Base-by-base conservation (phyloP, 139 green algal genomes). In the Limnomonas spitsbergensis region DNA sequence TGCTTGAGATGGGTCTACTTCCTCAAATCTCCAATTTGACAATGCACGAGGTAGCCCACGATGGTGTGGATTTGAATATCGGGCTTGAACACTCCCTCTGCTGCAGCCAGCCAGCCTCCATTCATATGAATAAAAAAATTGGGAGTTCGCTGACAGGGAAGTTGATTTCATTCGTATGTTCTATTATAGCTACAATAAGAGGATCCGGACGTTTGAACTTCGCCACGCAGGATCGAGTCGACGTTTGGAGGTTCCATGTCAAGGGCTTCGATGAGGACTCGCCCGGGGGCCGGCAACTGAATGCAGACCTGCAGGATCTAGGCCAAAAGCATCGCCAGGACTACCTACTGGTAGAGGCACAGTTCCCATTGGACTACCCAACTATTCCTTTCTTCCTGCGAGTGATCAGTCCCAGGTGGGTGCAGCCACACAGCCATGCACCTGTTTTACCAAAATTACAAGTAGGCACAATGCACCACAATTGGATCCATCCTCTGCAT, bases 351-450 rank as follows among this genome's bases (percentile, higher is more conserved):
- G 76, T 86, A 77, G 81, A 86, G 66, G 53, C 75, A 0, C 20
- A 36, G 0, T 86, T 83, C 27, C 77, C 81, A 2, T 14, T 2
- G 2, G 72, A 81, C 66, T 86, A 86, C 78, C 71, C 81, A 4
- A 78, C 74, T 1, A 54, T 75, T 34, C 81, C 81, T 9, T 83
- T 85, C 70, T 85, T 85, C 53, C 40, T 85, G 4, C 81, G 81
- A 0, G 70, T 85, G 32, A 52, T 85, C 0, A 69, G 34, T 26
- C 81, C 81, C 27, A 77, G 80, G 37, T 83, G 53, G n/a, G 78
- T 82, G 0, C 69, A 77, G 77, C 47, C 47, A 61, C 47, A 61
- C 47, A 61, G 47, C 47, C 9, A 61, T n/a, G n/a, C n/a, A 61
- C 47, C 47, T 61, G 47, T 61, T 20, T n/a, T 20, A 61, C 47